Conservation (phyloP, 108 stramenopile genomes). For the Pinguiococcus pyrenoidosus region DNA sequence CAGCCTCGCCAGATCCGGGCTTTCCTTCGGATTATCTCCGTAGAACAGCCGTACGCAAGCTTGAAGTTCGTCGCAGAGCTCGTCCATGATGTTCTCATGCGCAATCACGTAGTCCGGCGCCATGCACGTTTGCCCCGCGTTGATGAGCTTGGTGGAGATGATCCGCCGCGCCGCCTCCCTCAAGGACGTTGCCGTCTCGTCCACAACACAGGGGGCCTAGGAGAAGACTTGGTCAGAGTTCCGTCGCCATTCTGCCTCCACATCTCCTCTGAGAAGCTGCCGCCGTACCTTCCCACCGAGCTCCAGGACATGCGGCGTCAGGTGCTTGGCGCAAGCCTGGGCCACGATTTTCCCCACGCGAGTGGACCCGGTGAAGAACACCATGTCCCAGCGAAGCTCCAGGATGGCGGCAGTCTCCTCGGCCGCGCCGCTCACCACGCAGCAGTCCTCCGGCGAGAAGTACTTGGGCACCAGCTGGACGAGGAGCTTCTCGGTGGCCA, state of each 20-base stretch:
- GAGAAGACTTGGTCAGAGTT: background rate
- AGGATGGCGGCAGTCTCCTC: constrained; percentile 46
- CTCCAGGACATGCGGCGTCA: constrained; percentile 71
- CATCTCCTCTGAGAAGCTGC: too few species aligned
- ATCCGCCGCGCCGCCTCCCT: constrained; percentile 34
- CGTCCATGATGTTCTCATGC: constrained; percentile 16
- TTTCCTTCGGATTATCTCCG: background rate
- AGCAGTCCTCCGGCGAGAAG: constrained; percentile 45
- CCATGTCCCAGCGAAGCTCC: constrained; percentile 45
- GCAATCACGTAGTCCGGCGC: constrained; percentile 56
- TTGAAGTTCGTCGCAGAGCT: constrained; percentile 1
- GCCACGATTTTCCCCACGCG: constrained; percentile 48
- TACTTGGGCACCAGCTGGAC: constrained; percentile 19
- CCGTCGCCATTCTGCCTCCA: too few species aligned
- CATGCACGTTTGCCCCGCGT: constrained; percentile 76
- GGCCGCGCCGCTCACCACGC: constrained; percentile 56
- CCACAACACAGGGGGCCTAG: constrained; percentile 43
- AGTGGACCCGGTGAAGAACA: constrained; percentile 67
- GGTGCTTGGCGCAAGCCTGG: constrained; percentile 54
- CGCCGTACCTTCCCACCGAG: constrained; percentile 65
- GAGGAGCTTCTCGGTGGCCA: constrained; percentile 33
- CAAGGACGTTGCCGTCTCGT: constrained; percentile 32
- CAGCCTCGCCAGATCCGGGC: background rate
- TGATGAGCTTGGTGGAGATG: constrained; percentile 50
- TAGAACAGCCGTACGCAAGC: constrained; percentile 1